Evolutionary conservation across 306 rosid genomes (phyloP).

Genomic region (Casuarina equisetifolia): DNA sequence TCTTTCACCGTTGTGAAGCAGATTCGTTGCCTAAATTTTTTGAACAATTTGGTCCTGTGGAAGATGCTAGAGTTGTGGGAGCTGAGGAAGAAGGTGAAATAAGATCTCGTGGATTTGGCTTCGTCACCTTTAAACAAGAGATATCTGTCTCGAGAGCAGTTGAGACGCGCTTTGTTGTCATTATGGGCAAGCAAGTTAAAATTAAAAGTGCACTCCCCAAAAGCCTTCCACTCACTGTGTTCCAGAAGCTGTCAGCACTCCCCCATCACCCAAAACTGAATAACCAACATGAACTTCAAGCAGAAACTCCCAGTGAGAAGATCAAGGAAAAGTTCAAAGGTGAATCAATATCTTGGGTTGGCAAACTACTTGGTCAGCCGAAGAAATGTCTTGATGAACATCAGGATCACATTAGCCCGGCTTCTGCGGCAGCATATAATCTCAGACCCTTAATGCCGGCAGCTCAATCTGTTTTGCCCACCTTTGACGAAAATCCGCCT

Average conservation of each 20-base stretch:
- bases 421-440: not conserved
- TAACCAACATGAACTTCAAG: slow-evolving; percentile 9
- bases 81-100: slow-evolving; percentile 23
- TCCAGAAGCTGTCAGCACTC: slow-evolving; percentile 19
- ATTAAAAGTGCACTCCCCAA: slow-evolving; percentile 34
- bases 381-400: slow-evolving; percentile 10
- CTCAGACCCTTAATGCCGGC: too few relatives aligned
- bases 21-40: slow-evolving; percentile 33
- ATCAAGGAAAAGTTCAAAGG: slow-evolving; percentile 14
- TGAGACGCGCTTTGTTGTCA: slow-evolving; percentile 28
- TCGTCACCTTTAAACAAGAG: slow-evolving; percentile 40
- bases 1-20: slow-evolving; percentile 11
- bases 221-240: slow-evolving; percentile 12
- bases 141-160: slow-evolving; percentile 34
- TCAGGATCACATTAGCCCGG: slow-evolving; percentile 1
- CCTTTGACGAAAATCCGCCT: slow-evolving; percentile 17
- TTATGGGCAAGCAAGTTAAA: slow-evolving; percentile 38
- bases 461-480: too few relatives aligned
- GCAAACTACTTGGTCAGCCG: slow-evolving; percentile 13
- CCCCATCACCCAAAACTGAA: slow-evolving; percentile 12
- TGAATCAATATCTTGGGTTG: slow-evolving; percentile 31
- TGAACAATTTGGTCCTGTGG: slow-evolving; percentile 42
- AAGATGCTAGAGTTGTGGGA: slow-evolving; percentile 35
- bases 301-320: slow-evolving; percentile 9
- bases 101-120: slow-evolving; percentile 46